Evolutionary conservation across 805 yeast genomes (phyloP).

Genomic region (Candida sphagnicola): DNA sequence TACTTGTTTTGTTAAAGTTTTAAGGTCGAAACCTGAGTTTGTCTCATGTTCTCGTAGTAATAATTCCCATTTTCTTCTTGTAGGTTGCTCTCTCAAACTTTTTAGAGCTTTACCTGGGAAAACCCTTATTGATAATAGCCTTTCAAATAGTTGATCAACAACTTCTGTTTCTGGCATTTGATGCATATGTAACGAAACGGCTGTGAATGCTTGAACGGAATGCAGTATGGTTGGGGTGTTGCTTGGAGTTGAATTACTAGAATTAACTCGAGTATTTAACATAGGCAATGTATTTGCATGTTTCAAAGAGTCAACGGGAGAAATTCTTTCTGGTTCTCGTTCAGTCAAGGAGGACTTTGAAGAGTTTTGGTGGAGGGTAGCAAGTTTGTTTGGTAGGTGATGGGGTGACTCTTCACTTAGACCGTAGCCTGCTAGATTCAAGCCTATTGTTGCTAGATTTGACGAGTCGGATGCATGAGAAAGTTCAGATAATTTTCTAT

Average conservation of each 20-base stretch:
- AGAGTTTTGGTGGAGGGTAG: not conserved
- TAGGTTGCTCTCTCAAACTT: slow-evolving; percentile 27
- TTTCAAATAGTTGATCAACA: slow-evolving; percentile 38
- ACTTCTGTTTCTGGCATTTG: slow-evolving; percentile 32
- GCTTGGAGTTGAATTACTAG: slow-evolving; percentile 1
- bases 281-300: slow-evolving; percentile 3
- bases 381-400: slow-evolving; percentile 11
- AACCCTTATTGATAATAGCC: slow-evolving; percentile 31
- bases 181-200: slow-evolving; percentile 26
- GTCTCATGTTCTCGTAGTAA: slow-evolving; percentile 37
- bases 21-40: slow-evolving; percentile 33
- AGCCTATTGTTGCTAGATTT: slow-evolving; percentile 18
- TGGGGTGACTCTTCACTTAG: slow-evolving; percentile 22
- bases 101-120: slow-evolving; percentile 33
- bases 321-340: not conserved
- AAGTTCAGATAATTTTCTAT: not conserved
- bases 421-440: slow-evolving; percentile 26
- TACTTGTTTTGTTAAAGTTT: slow-evolving; percentile 13
- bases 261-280: slow-evolving; percentile 1
- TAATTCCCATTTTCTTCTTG: slow-evolving; percentile 41
- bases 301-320: not conserved
- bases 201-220: slow-evolving; percentile 31
- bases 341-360: slow-evolving; percentile 5
- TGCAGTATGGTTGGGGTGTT: slow-evolving; percentile 10
- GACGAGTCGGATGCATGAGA: slow-evolving; percentile 6